Percentiles rank a stretch among this genome's conserved stretches.
phyloP scores from a whole-genome alignment of 805 yeast genomes.

The Blastobotrys terrestris region DNA sequence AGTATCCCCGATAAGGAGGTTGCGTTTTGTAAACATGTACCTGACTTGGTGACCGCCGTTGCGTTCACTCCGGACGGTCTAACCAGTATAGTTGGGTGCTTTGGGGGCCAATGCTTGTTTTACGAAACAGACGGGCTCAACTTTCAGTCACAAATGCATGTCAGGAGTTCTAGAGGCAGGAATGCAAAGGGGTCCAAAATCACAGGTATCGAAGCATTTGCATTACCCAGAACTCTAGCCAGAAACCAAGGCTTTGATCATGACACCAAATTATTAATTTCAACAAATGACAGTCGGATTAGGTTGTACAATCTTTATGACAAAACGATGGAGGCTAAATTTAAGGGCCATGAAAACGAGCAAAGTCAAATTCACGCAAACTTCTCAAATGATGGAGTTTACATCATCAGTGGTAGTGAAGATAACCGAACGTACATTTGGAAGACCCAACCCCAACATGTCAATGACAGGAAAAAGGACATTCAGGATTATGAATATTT shows the following conservation, averaged over 20 bases:
- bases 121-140: slow-evolving; percentile 60
- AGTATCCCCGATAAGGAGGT: slow-evolving; percentile 69
- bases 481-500: slow-evolving; percentile 58
- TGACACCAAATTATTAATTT: slow-evolving; percentile 46
- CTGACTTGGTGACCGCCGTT: slow-evolving; percentile 67
- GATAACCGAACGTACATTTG: slow-evolving; percentile 84
- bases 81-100: slow-evolving; percentile 65
- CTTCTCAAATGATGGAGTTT: slow-evolving; percentile 48
- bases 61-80: slow-evolving; percentile 61
- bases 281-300: slow-evolving; percentile 78
- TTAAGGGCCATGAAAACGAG: slow-evolving; percentile 67
- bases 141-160: slow-evolving; percentile 43
- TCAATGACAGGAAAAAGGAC: slow-evolving; percentile 22
- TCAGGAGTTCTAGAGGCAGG: slow-evolving; percentile 27
- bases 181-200: slow-evolving; percentile 49
- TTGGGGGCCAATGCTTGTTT: slow-evolving; percentile 60
- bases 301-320: slow-evolving; percentile 55
- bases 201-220: slow-evolving; percentile 58
- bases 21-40: slow-evolving; percentile 53
- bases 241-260: slow-evolving; percentile 21
- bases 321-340: slow-evolving; percentile 53
- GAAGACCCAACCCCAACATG: slow-evolving; percentile 33
- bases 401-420: slow-evolving; percentile 75
- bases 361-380: slow-evolving; percentile 68
- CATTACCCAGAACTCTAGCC: slow-evolving; percentile 6